A percentile compares a stretch with the other conserved stretches of the same genome.
Evolutionary conservation across 148 eudicot genomes (phyloP).

Genomic region (Spergularia marina): DNA sequence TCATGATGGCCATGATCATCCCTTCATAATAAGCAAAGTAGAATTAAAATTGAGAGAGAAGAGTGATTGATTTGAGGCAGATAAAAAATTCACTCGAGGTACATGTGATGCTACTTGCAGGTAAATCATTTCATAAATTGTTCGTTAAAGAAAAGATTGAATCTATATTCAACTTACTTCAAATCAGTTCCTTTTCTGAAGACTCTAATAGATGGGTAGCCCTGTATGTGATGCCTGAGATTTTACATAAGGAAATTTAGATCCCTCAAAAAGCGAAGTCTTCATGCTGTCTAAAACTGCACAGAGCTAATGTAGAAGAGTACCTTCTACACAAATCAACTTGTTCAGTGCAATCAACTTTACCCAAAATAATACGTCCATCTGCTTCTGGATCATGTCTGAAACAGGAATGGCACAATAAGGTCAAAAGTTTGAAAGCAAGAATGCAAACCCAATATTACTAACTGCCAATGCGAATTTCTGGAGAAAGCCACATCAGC

Average conservation of each 20-base stretch:
- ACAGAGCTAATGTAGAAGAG: slow-evolving; percentile 3
- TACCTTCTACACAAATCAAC: slow-evolving; percentile 84
- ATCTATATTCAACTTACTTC: slow-evolving; percentile 41
- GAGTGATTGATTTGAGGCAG: neutral
- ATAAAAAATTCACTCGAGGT: neutral
- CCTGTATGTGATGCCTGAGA: slow-evolving; percentile 93
- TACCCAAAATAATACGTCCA: slow-evolving; percentile 90
- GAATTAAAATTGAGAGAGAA: neutral
- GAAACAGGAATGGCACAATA: slow-evolving; percentile 24
- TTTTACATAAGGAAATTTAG: slow-evolving; percentile 22
- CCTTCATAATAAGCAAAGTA: slow-evolving; percentile 36
- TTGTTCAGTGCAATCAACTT: slow-evolving; percentile 92
- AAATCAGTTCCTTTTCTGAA: slow-evolving; percentile 84
- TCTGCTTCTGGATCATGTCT: slow-evolving; percentile 89
- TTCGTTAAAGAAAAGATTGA: neutral
- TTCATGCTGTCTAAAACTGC: neutral
- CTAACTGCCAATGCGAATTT: neutral
- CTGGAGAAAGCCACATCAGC: neutral
- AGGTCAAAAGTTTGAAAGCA: slow-evolving; percentile 1
- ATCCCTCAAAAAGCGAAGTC: slow-evolving; percentile 13
- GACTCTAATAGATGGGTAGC: slow-evolving; percentile 94
- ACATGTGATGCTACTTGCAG: neutral
- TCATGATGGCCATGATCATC: slow-evolving; percentile 80
- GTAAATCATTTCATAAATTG: too few relatives aligned
- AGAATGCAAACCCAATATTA: neutral